These are phyloP conservation scores for Mentha longifolia DNA, from an alignment of 257 asterid species.

Conservation along the genomic window DNA sequence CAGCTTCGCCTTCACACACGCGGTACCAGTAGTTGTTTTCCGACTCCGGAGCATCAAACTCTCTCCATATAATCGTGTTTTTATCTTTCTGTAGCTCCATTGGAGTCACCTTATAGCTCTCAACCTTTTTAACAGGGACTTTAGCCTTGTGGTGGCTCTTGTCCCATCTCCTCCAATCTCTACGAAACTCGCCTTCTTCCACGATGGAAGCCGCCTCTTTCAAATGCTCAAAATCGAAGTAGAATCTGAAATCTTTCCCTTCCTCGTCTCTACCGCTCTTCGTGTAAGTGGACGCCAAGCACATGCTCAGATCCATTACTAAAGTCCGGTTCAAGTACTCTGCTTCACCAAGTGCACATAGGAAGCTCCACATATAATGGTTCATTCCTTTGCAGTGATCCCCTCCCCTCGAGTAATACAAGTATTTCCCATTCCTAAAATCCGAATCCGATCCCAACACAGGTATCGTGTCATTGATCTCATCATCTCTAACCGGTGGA, in stretches of 20 bases:
- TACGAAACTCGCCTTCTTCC: conserved; percentile 73
- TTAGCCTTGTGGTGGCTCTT: conserved; percentile 69
- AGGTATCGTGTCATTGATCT: conserved; percentile 89
- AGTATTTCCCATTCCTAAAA: conserved; percentile 77
- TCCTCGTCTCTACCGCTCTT: conserved; percentile 74
- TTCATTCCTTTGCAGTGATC: conserved; percentile 97
- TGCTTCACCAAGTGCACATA: conserved; percentile 96
- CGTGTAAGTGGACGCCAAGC: conserved; percentile 82
- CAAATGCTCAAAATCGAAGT: conserved; percentile 92
- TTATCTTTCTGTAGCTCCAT: conserved; percentile 71
- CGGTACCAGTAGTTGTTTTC: conserved; percentile 97
- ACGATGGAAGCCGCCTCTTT: conserved; percentile 72
- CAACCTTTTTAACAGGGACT: conserved; percentile 66
- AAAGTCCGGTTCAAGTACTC: conserved; percentile 85
- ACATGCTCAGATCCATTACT: conserved; percentile 89
- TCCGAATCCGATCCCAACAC: conserved; percentile 67
- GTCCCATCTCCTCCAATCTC: conserved; percentile 87
- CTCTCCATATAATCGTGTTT: conserved; percentile 81
- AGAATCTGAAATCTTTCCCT: conserved; percentile 89
- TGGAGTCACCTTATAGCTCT: conserved; percentile 69
- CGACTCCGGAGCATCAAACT: conserved; percentile 79
- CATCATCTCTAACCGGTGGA: conserved; percentile 66
- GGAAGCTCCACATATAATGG: conserved; percentile 89
- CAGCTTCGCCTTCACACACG: conserved; percentile 92
- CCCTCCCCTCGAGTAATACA: conserved; percentile 94